Evolutionary conservation across 2,329 filamentous ascomycete genomes (phyloP).

Genomic region (Ceratocystis variospora): DNA sequence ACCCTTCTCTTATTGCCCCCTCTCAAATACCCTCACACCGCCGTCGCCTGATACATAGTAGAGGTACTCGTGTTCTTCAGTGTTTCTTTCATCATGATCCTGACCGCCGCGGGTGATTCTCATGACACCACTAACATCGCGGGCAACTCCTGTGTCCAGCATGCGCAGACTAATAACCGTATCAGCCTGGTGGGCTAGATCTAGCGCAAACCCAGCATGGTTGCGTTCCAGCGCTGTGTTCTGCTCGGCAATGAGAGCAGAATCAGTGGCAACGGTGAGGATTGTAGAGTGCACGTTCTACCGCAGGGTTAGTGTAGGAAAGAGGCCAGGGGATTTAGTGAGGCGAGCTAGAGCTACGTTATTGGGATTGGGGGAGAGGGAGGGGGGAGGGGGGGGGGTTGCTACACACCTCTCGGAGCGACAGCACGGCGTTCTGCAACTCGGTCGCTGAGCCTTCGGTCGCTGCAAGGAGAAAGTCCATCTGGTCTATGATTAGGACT

Average conservation of each 20-base stretch:
- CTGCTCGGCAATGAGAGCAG: constrained; percentile 50
- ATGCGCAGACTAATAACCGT: constrained; percentile 57
- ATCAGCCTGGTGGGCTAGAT: constrained; percentile 61
- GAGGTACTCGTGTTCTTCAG: constrained; percentile 56
- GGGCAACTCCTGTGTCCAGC: constrained; percentile 76
- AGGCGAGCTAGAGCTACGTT: constrained; percentile 9
- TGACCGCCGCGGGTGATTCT: constrained; percentile 50
- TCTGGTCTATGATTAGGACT: constrained; percentile 52
- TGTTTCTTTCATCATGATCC: constrained; percentile 22
- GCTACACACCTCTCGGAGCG: constrained; percentile 46
- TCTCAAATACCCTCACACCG: constrained; percentile 67
- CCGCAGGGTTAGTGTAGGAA: constrained; percentile 7
- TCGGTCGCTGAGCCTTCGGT: constrained; percentile 34
- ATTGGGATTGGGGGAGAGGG: no score
- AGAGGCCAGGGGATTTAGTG: constrained; percentile 45
- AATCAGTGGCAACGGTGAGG: constrained; percentile 57
- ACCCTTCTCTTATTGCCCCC: constrained; percentile 36
- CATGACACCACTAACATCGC: constrained; percentile 79
- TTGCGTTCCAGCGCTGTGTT: constrained; percentile 54
- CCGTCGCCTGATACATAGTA: constrained; percentile 74
- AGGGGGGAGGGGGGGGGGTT: not conserved
- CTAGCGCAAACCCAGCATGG: constrained; percentile 56
- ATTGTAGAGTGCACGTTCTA: constrained; percentile 52
- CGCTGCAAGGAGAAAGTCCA: constrained; percentile 50
- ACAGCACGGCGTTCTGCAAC: constrained; percentile 44